phyloP scores from a whole-genome alignment of 495 filamentous ascomycete genomes.

The Trypethelium eluteriae region DNA sequence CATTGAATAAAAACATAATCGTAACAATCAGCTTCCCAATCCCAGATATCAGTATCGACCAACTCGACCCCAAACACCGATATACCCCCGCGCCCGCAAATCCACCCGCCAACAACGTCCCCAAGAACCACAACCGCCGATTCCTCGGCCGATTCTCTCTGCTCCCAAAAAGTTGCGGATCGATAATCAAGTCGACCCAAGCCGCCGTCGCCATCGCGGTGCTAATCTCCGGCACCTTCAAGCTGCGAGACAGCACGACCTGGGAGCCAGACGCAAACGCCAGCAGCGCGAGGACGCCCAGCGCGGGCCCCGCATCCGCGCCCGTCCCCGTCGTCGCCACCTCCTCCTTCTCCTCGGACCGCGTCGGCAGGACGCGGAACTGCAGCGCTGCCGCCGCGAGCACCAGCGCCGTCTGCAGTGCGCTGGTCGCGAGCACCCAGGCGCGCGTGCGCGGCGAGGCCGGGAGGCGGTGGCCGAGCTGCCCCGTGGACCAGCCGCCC shows the following conservation, averaged over 20 bases:
- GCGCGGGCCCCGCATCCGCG: constrained; percentile 33
- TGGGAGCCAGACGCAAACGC: constrained; percentile 52
- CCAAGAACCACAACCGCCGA: constrained; percentile 46
- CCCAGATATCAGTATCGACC: constrained; percentile 38
- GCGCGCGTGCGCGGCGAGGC: constrained; percentile 33
- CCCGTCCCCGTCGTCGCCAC: constrained; percentile 5
- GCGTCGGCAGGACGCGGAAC: constrained; percentile 24
- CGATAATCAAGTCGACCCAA: constrained; percentile 54
- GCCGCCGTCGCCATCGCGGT: constrained; percentile 64
- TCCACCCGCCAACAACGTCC: constrained; percentile 43
- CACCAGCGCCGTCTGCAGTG: constrained; percentile 49
- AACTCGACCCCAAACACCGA: constrained; percentile 36
- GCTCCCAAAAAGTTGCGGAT: constrained; percentile 38
- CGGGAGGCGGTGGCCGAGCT: constrained; percentile 48
- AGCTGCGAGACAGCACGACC: constrained; percentile 48
- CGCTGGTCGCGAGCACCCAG: constrained; percentile 47
- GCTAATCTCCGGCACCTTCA: constrained; percentile 54
- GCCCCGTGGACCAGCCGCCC: constrained; percentile 48
- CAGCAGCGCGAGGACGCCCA: constrained; percentile 44
- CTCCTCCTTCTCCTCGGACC: too few species aligned
- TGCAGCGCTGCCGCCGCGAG: constrained; percentile 46
- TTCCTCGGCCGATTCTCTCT: constrained; percentile 45
- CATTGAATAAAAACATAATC: constrained; percentile 10
- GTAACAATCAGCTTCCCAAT: constrained; percentile 12
- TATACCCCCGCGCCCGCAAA: constrained; percentile 42